phyloP scores from a whole-genome alignment of 1,139 yeast genomes.

The Diutina mesorugosa region DNA sequence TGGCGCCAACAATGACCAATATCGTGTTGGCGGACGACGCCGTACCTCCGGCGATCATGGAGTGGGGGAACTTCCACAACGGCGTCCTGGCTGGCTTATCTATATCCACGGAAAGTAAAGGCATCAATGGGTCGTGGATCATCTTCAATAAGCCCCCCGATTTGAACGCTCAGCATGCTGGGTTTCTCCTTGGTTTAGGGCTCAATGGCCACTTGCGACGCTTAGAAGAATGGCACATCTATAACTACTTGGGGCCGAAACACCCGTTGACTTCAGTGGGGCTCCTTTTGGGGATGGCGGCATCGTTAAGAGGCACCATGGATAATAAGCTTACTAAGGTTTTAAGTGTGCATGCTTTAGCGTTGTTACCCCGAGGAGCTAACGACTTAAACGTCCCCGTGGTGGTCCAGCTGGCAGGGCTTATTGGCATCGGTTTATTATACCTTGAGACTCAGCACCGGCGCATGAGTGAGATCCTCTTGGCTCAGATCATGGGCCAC shows the following conservation, averaged over 20 bases:
- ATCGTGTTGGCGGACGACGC: conserved; percentile 46
- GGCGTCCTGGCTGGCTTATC: conserved; percentile 86
- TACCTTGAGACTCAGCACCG: conserved; percentile 72
- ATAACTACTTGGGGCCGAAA: conserved; percentile 85
- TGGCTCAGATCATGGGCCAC: conserved; percentile 51
- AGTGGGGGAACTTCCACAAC: conserved; percentile 88
- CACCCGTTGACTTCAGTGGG: conserved; percentile 82
- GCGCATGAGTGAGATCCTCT: conserved; percentile 72
- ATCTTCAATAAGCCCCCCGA: conserved; percentile 70
- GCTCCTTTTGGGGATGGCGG: conserved; percentile 81
- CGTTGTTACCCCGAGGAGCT: conserved; percentile 82
- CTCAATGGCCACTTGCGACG: conserved; percentile 76
- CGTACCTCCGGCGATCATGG: conserved; percentile 35
- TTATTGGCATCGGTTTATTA: conserved; percentile 79
- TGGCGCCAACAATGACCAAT: conserved; percentile 57
- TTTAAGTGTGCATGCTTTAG: conserved; percentile 85
- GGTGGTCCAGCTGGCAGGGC: conserved; percentile 83
- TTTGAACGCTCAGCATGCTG: conserved; percentile 80
- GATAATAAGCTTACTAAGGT: conserved; percentile 83
- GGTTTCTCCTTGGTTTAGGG: conserved; percentile 86
- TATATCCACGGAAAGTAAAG: conserved; percentile 54
- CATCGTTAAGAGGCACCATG: conserved; percentile 75
- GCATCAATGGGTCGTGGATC: conserved; percentile 86
- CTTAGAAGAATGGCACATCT: conserved; percentile 94
- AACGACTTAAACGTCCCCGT: conserved; percentile 77